phyloP scores from a whole-genome alignment of 331 rosid genomes.

The Erythrophleum ivorense region DNA sequence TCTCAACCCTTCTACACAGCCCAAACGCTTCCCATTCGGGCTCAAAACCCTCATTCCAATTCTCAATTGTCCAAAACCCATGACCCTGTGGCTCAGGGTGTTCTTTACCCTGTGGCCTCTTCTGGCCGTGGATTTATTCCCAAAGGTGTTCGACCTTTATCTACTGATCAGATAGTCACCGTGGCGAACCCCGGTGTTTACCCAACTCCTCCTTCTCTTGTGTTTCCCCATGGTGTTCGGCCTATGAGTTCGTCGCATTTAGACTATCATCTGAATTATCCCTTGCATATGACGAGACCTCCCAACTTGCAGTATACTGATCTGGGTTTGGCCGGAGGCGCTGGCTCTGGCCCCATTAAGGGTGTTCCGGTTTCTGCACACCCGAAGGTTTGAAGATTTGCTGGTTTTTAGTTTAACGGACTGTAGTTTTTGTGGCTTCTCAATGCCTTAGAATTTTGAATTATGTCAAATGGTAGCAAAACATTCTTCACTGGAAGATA shows the following conservation, averaged over 20 bases:
- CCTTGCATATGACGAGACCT: constrained; percentile 51
- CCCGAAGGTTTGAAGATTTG: constrained; percentile 42
- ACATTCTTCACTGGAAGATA: not conserved
- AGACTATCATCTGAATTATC: constrained; percentile 43
- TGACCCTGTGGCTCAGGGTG: constrained; percentile 44
- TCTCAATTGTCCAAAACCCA: constrained; percentile 39
- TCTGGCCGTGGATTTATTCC: constrained; percentile 71
- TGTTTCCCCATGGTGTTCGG: constrained; percentile 46
- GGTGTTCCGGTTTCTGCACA: constrained; percentile 52
- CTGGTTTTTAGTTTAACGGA: not conserved
- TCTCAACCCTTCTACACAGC: constrained; percentile 46
- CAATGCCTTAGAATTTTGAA: not conserved
- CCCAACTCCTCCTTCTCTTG: constrained; percentile 41
- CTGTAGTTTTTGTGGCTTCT: constrained; percentile 2
- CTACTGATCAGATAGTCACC: constrained; percentile 54
- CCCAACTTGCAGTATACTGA: constrained; percentile 34
- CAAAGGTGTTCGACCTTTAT: constrained; percentile 46
- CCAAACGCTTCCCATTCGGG: constrained; percentile 38
- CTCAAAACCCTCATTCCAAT: constrained; percentile 29
- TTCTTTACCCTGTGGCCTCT: constrained; percentile 69
- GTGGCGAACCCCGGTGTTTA: constrained; percentile 53
- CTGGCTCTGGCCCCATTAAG: constrained; percentile 42
- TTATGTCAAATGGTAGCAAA: not conserved
- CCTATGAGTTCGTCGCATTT: constrained; percentile 48
- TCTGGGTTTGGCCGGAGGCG: constrained; percentile 30